phyloP scores from a whole-genome alignment of 1,284 basidiomycete genomes.

The Tylopilus sp. region DNA sequence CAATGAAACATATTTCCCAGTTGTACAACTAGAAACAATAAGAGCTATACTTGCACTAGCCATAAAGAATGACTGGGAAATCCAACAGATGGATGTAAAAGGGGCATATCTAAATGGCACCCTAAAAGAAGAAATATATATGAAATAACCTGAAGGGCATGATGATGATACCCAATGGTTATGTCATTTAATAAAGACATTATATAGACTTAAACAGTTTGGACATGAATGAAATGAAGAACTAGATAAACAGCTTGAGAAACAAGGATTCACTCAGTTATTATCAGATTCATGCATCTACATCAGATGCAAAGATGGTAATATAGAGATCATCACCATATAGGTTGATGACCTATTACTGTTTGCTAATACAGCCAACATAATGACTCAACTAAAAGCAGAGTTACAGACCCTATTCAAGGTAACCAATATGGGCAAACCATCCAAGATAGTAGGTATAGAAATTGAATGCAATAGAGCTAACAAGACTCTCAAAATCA shows the following conservation, averaged over 20 bases:
- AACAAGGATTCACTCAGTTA: background rate
- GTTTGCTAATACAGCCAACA: background rate
- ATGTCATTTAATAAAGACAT: constrained; percentile 19
- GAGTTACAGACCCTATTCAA: background rate
- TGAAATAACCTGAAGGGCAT: constrained; percentile 37
- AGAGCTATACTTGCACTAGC: background rate
- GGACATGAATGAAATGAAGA: constrained; percentile 24
- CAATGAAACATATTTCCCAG: constrained; percentile 6
- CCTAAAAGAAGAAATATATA: constrained; percentile 42
- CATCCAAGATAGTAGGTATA: background rate
- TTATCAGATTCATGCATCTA: background rate
- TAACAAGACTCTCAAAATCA: background rate
- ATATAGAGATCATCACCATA: background rate
- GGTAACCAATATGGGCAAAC: background rate
- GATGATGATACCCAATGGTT: constrained; percentile 19
- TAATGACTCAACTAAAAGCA: background rate
- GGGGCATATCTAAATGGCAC: constrained; percentile 38
- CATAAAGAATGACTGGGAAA: background rate
- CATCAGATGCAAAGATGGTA: background rate
- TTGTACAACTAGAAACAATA: background rate
- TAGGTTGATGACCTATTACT: background rate
- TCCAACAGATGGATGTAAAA: constrained; percentile 33
- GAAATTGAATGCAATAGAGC: background rate
- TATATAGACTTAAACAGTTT: constrained; percentile 34
- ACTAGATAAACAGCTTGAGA: background rate